phyloP scores from a whole-genome alignment of 2,329 filamentous ascomycete genomes.

The Ascochyta clinopodiicola region DNA sequence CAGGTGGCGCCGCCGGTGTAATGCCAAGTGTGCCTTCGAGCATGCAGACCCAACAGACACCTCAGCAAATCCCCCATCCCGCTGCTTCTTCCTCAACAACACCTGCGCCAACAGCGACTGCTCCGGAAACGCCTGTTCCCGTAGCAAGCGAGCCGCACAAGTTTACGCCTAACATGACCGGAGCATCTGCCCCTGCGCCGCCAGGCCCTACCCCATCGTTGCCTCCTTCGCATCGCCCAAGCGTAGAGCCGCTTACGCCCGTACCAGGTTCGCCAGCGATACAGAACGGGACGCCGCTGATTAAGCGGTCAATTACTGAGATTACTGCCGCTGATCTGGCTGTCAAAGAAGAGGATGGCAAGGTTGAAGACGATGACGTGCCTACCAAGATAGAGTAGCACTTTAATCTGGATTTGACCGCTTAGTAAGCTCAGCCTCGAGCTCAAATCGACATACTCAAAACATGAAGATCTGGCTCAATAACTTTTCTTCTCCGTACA shows the following conservation, averaged over 20 bases:
- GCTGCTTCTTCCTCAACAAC: not conserved
- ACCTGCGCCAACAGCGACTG: not conserved
- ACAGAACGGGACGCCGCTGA: slow-evolving; percentile 29
- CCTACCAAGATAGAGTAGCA: slow-evolving; percentile 15
- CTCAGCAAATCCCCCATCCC: not conserved
- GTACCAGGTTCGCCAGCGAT: slow-evolving; percentile 44
- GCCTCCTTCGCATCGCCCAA: slow-evolving; percentile 36
- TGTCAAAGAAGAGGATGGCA: slow-evolving; percentile 17
- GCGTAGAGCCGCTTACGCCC: slow-evolving; percentile 47
- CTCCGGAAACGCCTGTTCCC: slow-evolving; percentile 8
- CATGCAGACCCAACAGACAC: slow-evolving; percentile 1
- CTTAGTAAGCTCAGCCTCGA: not conserved
- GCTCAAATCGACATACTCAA: not conserved
- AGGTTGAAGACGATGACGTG: slow-evolving; percentile 6
- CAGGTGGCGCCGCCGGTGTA: slow-evolving; percentile 37
- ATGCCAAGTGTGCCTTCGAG: slow-evolving; percentile 1
- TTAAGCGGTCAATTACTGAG: slow-evolving; percentile 27
- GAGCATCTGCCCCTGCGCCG: slow-evolving; percentile 19
- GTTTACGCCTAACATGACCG: slow-evolving; percentile 39
- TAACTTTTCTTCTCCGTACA: slow-evolving; percentile 9
- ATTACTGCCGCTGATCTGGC: slow-evolving; percentile 18
- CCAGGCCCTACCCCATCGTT: slow-evolving; percentile 14
- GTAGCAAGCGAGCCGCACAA: slow-evolving; percentile 31
- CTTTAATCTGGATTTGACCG: not conserved
- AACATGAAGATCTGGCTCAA: not conserved